Conservation (phyloP, 495 filamentous ascomycete species). For the Neurospora hispaniola region DNA sequence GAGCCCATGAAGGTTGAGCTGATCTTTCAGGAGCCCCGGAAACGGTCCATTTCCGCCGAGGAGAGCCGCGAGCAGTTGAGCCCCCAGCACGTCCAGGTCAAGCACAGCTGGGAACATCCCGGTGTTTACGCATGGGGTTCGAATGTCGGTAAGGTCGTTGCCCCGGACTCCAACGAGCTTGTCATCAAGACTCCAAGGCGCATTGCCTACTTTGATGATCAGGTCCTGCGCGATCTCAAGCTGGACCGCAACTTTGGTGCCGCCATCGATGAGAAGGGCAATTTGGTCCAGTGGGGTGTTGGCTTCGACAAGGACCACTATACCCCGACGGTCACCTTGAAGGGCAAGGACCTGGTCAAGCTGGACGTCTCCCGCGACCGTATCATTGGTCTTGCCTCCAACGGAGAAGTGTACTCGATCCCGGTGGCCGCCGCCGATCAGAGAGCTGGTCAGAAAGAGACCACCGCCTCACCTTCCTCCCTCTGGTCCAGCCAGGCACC, state of each 20-base stretch:
- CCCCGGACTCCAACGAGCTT: constrained; percentile 67
- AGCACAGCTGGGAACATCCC: constrained; percentile 78
- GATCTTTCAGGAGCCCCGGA: constrained; percentile 49
- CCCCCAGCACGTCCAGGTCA: constrained; percentile 73
- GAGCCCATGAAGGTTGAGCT: constrained; percentile 29
- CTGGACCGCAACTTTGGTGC: constrained; percentile 74
- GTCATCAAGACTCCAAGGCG: constrained; percentile 70
- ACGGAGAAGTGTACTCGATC: constrained; percentile 78
- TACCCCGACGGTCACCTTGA: constrained; percentile 59
- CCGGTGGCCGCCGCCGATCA: constrained; percentile 70
- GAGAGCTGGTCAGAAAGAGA: constrained; percentile 43
- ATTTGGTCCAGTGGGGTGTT: constrained; percentile 85
- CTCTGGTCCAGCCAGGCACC: constrained; percentile 52
- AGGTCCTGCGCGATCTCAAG: constrained; percentile 78
- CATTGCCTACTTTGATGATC: constrained; percentile 75
- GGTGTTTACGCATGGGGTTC: constrained; percentile 91
- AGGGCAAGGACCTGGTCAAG: constrained; percentile 67
- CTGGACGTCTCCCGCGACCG: constrained; percentile 69
- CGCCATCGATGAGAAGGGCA: constrained; percentile 78
- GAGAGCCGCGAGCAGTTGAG: constrained; percentile 62
- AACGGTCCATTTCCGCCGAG: constrained; percentile 46
- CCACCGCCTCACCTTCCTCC: constrained; percentile 56
- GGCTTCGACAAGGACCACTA: constrained; percentile 46
- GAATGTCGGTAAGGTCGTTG: constrained; percentile 75
- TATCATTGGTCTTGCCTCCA: constrained; percentile 65